Base-by-base conservation (phyloP, 306 rosid genomes). In the Arachis stenosperma region DNA sequence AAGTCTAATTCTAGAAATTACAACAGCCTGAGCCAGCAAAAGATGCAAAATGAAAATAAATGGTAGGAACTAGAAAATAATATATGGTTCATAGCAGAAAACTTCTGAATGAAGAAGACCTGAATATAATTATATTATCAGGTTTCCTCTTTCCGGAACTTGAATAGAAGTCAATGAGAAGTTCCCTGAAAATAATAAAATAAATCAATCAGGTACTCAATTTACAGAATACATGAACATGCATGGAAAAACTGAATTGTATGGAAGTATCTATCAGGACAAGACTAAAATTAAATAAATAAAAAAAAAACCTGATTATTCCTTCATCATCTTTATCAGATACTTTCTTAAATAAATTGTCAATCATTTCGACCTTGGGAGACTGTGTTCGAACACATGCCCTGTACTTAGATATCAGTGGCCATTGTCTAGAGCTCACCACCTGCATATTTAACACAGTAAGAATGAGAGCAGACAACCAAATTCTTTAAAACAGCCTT, bases 341-440 rank as follows among this genome's bases (percentile, higher is more conserved):
- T 8, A 83, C 83, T 51, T 71, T 82, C 84, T 91, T 95, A 61
- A 82, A 90, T 36, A 95, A 61, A 9, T 90, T 86, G 74, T 95
- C 99, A 5, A 95, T 91, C 98, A 95, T 95, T 73, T 95, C 98
- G 10, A 83, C 85, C 82, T 86, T 95, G 0, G 98, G 88, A 17
- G 98, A 92, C 67, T 95, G 98, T 0, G 97, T 91, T 3, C 99
- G 90, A 30, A 95, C 93, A 43, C 88, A 76, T 3, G 99, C 99
- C 71, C 96, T 81, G 37, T 95, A 95, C 37, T 88, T 90, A 2
- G 99, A 95, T 58, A 95, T 90, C 58, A 84, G 79, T 22, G 99
- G 99, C 99, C 99, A 95, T 12, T 88, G 79, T 65, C 96, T 79
- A 5, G 99, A 95, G 80, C 99, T 87, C 36, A 91, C 98, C 5